Conservation (phyloP, 495 filamentous ascomycete species). For the Hyaloscypha bicolor region DNA sequence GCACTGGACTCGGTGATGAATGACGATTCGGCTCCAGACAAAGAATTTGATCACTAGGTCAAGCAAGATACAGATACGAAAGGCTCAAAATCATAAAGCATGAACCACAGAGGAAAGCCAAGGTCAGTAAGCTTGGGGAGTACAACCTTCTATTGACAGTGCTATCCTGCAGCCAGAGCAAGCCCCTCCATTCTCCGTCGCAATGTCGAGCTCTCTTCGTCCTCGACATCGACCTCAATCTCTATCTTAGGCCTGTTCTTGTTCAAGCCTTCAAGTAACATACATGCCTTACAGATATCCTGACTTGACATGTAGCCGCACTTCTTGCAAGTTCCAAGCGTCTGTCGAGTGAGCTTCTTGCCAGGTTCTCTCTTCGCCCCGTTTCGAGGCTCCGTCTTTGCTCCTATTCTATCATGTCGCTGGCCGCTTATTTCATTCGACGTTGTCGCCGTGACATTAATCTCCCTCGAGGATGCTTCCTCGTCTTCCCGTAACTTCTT, state of each 20-base stretch:
- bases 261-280: conserved; percentile 86
- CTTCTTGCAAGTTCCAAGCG: conserved; percentile 78
- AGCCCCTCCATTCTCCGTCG: conserved; percentile 57
- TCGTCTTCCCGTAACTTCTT: conserved; percentile 72
- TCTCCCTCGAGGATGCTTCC: conserved; percentile 63
- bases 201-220: conserved; percentile 59
- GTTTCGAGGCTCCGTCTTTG: conserved; percentile 32
- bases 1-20: too few relatives aligned
- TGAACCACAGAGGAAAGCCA: too few relatives aligned
- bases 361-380: conserved; percentile 10
- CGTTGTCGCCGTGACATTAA: conserved; percentile 58
- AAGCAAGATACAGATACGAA: too few relatives aligned
- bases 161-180: conserved; percentile 44
- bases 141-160: not conserved
- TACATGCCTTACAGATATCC: conserved; percentile 92
- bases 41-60: too few relatives aligned
- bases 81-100: too few relatives aligned
- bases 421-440: conserved; percentile 24
- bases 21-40: too few relatives aligned
- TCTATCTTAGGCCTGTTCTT: conserved; percentile 82
- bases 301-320: conserved; percentile 98
- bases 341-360: conserved; percentile 58
- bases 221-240: conserved; percentile 61
- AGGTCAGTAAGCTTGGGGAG: too few relatives aligned
- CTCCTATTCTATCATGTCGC: conserved; percentile 25